Evolutionary conservation across 2,329 filamentous ascomycete genomes (phyloP).

Genomic region (Ceratocystis destructans): DNA sequence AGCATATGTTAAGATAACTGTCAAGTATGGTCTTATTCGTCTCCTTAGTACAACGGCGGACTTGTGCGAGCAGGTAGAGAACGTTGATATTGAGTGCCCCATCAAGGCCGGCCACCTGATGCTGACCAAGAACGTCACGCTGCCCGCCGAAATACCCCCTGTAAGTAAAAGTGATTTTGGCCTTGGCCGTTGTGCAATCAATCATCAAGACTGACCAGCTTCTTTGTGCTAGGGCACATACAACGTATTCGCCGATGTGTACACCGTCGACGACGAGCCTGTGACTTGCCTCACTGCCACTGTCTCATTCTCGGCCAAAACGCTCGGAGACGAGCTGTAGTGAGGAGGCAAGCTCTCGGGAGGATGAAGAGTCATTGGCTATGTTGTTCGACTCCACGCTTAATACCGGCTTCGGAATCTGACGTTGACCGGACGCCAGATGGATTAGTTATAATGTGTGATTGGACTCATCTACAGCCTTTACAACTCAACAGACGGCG

Average conservation of each 20-base stretch:
- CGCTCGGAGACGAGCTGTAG: conserved; percentile 32
- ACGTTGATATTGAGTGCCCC: conserved; percentile 82
- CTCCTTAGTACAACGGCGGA: conserved; percentile 70
- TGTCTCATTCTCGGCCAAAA: conserved; percentile 44
- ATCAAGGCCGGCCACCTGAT: conserved; percentile 62
- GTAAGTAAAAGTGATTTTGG: conserved; percentile 40
- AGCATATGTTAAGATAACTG: conserved; percentile 66
- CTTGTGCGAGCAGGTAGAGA: conserved; percentile 76
- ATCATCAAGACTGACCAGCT: background rate
- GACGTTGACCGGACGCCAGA: background rate
- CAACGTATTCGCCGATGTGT: conserved; percentile 75
- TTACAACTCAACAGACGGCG: background rate
- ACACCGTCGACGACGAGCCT: conserved; percentile 53
- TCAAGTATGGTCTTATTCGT: conserved; percentile 90
- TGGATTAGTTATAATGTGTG: background rate
- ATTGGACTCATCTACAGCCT: background rate
- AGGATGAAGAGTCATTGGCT: background rate
- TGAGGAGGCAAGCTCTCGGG: background rate
- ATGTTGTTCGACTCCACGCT: background rate
- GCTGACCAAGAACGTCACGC: conserved; percentile 67
- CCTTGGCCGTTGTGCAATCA: background rate
- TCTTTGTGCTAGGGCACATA: conserved; percentile 60
- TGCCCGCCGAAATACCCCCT: conserved; percentile 77
- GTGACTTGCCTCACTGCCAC: conserved; percentile 78
- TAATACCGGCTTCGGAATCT: background rate